Evolutionary conservation across 1,139 yeast genomes (phyloP).

Genomic region (Lodderomyces parapsilosis): DNA sequence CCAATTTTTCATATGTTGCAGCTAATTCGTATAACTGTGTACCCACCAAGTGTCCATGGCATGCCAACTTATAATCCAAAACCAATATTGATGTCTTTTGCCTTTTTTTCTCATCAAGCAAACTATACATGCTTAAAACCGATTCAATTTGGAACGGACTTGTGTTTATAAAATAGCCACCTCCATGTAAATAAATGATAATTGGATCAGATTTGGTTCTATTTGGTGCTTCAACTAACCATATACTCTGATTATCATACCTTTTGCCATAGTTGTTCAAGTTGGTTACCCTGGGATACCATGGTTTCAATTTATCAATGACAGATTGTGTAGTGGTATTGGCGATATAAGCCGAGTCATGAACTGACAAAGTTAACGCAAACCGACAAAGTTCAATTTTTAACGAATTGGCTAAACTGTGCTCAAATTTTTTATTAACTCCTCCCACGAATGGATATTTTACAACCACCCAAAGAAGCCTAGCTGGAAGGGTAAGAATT

Average conservation of each 20-base stretch:
- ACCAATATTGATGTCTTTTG: constrained; percentile 29
- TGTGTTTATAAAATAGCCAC: constrained; percentile 41
- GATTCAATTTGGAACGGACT: constrained; percentile 33
- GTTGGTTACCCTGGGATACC: constrained; percentile 11
- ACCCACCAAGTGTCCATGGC: constrained; percentile 32
- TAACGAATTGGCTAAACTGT: constrained; percentile 9
- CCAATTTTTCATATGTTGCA: constrained; percentile 27
- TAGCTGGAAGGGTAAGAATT: constrained; percentile 10
- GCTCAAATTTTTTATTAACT: constrained; percentile 9
- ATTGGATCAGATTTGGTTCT: constrained; percentile 32
- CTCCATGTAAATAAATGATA: constrained; percentile 42
- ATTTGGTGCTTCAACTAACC: constrained; percentile 34
- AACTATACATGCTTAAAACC: constrained; percentile 27
- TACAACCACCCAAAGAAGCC: constrained; percentile 8
- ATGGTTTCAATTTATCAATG: constrained; percentile 8
- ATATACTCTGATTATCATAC: constrained; percentile 32
- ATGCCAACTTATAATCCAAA: constrained; percentile 40
- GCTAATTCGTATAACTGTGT: constrained; percentile 35
- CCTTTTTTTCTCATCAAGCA: constrained; percentile 27
- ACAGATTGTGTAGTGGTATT: constrained; percentile 4
- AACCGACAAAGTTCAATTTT: constrained; percentile 9
- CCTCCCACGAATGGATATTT: constrained; percentile 14
- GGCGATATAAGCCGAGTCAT: constrained; percentile 5
- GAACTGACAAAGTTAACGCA: constrained; percentile 11
- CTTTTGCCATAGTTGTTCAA: constrained; percentile 33